A percentile compares a stretch with the other conserved stretches of the same genome.
Evolutionary conservation across 163 green algal genomes (phyloP).

Genomic region (Scenedesmus sp.): DNA sequence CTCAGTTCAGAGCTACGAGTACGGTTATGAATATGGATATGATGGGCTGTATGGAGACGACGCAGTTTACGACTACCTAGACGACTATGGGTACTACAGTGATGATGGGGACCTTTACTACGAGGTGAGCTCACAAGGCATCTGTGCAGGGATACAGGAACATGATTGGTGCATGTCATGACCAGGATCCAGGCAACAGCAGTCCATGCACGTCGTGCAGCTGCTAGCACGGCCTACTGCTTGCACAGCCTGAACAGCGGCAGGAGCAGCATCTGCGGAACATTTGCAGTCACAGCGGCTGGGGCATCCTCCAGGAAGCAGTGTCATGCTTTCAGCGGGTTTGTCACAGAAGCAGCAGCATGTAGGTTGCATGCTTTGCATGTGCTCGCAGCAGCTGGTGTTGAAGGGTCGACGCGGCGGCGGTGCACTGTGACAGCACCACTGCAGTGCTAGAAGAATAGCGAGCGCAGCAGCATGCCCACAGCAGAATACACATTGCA

Average conservation of each 20-base stretch:
- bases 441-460: too few species aligned
- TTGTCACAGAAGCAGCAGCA: too few species aligned
- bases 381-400: background rate
- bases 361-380: background rate
- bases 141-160: background rate
- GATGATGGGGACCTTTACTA: conserved; percentile 60
- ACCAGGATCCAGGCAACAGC: background rate
- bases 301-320: background rate
- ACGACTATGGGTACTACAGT: conserved; percentile 67
- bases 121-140: conserved; percentile 53
- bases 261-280: background rate
- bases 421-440: too few species aligned
- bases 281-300: background rate
- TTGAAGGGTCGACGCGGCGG: too few species aligned
- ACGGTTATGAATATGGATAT: conserved; percentile 47
- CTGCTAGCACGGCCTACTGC: background rate
- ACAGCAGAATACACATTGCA: background rate
- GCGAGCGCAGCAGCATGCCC: background rate
- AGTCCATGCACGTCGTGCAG: background rate
- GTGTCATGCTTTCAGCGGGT: background rate
- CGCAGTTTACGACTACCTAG: conserved; percentile 54
- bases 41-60: conserved; percentile 52
- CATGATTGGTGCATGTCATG: background rate
- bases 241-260: background rate
- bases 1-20: conserved; percentile 5